Base-by-base conservation (phyloP, 2,329 filamentous ascomycete species). In the Tricladium varicosporioides region DNA sequence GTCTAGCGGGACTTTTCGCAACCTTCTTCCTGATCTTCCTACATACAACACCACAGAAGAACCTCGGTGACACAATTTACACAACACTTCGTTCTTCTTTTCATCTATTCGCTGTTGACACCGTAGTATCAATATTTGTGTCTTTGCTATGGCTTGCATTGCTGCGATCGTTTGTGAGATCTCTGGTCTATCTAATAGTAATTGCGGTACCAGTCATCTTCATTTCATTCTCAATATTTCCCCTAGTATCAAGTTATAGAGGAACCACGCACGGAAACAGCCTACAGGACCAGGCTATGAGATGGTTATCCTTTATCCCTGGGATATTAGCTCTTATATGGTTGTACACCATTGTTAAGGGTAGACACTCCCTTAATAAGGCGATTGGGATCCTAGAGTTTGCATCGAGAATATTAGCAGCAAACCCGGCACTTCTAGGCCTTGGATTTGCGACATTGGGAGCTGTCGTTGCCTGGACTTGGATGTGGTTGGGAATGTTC, bases 401-500 rank as follows among this genome's bases (percentile, higher is more conserved):
- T 71, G 88, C 91, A 9, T 93, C 90, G 66, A 87, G 88, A 55
- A 95, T 99, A 58, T 78, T 99, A 14, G 84, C 87, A 5, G 88
- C 91, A 36, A 96, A 95, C 68, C 86, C 91, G 9, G 91, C 88
- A 1, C 80, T 99, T 16, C 80, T 97, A 33, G 71, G 89, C 1
- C 82, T 97, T n/a, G 94, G 94, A 2, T 87, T 97, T 67, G 84
- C 80, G 10, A 88, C 88, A 18, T 80, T 97, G 13, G 81, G 78
- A 5, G 77, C 86, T 22, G 88, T 96, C 45, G 89, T 97, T 9
- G 76, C 84, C 13, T 97, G 92, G 88, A 97, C 92, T 0, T 99
- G 94, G 94, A 73, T 89, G 5, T 99, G 94, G 94, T 84, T 97
- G 64, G 86, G 86, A 66, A 97, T 99, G 92, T 97, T 99, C 73